Conservation (phyloP, 371 early-diverging fungal species). For the Zopfochytrium polystomum region DNA sequence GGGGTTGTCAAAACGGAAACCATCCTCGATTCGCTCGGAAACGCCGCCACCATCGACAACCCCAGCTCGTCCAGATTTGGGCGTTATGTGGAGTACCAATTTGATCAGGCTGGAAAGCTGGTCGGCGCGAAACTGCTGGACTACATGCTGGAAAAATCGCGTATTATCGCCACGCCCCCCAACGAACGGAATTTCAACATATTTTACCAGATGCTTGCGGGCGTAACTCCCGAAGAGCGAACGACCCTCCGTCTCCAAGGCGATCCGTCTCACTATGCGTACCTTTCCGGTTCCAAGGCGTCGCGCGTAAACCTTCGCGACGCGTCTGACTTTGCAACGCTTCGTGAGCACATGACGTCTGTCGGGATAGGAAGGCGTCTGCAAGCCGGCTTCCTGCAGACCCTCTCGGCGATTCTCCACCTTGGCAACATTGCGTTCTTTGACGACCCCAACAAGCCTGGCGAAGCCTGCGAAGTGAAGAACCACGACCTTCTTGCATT, state of each 20-base stretch:
- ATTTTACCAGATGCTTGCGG: conserved; percentile 76
- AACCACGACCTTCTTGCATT: conserved; percentile 43
- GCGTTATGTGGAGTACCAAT: conserved; percentile 80
- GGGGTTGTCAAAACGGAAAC: conserved; percentile 67
- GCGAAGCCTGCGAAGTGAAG: conserved; percentile 43
- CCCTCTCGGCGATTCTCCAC: conserved; percentile 83
- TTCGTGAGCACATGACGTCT: conserved; percentile 70
- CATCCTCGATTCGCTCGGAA: conserved; percentile 78
- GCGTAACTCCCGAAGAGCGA: conserved; percentile 54
- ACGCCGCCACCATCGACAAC: conserved; percentile 62
- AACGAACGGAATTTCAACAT: conserved; percentile 78
- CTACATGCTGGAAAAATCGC: conserved; percentile 75
- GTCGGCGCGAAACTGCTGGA: conserved; percentile 80
- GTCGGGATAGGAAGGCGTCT: conserved; percentile 78
- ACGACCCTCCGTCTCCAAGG: conserved; percentile 44
- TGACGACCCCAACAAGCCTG: conserved; percentile 39
- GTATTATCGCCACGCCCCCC: conserved; percentile 17
- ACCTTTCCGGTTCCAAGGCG: conserved; percentile 39
- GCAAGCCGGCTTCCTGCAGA: conserved; percentile 72
- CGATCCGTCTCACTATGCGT: conserved; percentile 43
- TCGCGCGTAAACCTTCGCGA: conserved; percentile 23
- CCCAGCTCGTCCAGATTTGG: conserved; percentile 74
- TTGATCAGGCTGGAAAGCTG: conserved; percentile 78
- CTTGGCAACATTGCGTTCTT: conserved; percentile 82
- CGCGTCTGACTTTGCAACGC: conserved; percentile 36